Evolutionary conservation across 257 asterid species (phyloP).

Genomic region (Thymus quinquecostatus): DNA sequence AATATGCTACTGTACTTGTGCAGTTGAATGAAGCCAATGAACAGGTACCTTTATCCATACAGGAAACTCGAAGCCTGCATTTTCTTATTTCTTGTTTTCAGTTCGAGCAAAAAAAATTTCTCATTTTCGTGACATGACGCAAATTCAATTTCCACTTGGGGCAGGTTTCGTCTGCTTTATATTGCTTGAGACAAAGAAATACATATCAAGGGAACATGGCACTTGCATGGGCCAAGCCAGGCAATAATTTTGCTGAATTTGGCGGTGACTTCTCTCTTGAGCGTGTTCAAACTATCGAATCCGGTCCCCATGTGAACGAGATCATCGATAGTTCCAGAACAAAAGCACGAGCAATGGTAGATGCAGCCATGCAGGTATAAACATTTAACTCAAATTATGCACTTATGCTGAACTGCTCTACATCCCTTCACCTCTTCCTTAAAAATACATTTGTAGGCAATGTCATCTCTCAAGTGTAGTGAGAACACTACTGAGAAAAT

Average conservation of each 20-base stretch:
- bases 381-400: constrained; percentile 2
- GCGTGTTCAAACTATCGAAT: constrained; percentile 49
- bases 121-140: background rate
- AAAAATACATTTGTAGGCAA: constrained; percentile 47
- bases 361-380: constrained; percentile 82
- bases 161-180: constrained; percentile 75
- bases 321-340: constrained; percentile 70
- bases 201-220: constrained; percentile 60
- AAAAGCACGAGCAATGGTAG: constrained; percentile 81
- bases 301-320: constrained; percentile 64
- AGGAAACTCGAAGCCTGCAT: constrained; percentile 21
- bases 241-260: constrained; percentile 43
- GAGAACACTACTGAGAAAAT: constrained; percentile 56
- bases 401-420: too few species aligned
- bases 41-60: constrained; percentile 51
- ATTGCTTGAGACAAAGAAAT: constrained; percentile 73
- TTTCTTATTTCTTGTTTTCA: background rate
- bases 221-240: constrained; percentile 46
- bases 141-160: background rate
- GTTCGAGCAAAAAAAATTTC: background rate
- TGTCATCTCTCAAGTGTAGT: constrained; percentile 61
- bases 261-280: constrained; percentile 41
- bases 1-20: constrained; percentile 76
- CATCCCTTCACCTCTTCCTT: too few species aligned
- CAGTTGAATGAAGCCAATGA: constrained; percentile 75